Evolutionary conservation across 352 stramenopile genomes (phyloP).

Genomic region (Phytophthora cryptogea): DNA sequence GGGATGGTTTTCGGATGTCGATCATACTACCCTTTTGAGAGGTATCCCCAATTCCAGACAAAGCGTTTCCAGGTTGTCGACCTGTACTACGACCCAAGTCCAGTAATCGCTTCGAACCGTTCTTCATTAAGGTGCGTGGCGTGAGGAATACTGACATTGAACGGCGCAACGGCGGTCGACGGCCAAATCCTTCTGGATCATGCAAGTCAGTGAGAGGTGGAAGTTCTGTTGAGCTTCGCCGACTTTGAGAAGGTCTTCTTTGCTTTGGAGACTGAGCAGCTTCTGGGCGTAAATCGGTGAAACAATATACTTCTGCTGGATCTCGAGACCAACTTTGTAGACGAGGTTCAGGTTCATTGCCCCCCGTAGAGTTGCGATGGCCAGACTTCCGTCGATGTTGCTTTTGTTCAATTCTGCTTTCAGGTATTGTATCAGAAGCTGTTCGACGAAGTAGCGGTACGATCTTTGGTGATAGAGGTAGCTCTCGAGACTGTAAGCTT

Average conservation of each 20-base stretch:
- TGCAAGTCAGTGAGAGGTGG: constrained; percentile 22
- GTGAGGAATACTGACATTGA: constrained; percentile 32
- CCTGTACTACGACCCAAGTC: constrained; percentile 22
- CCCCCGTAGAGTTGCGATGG: not conserved
- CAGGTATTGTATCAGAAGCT: constrained; percentile 19
- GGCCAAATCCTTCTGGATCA: constrained; percentile 5
- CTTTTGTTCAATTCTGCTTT: constrained; percentile 6
- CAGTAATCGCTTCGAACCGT: constrained; percentile 29
- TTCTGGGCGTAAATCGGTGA: constrained; percentile 15
- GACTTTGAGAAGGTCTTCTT: constrained; percentile 4
- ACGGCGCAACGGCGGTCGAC: not conserved
- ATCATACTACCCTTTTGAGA: not conserved
- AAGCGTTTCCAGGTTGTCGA: not conserved
- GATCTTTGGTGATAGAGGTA: not conserved
- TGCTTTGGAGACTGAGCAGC: not conserved
- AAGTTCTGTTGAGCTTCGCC: constrained; percentile 10
- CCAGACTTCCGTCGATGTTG: not conserved
- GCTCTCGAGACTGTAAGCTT: not conserved
- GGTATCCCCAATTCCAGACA: not conserved
- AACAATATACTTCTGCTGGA: constrained; percentile 22
- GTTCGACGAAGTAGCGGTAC: constrained; percentile 13
- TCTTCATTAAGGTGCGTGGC: constrained; percentile 22
- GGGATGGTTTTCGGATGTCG: constrained; percentile 7
- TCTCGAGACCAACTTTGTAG: constrained; percentile 23
- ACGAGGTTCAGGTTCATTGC: not conserved